These are phyloP conservation scores for Citrullus mucosospermus DNA, from an alignment of 306 rosid genomes.

Conservation along the genomic window DNA sequence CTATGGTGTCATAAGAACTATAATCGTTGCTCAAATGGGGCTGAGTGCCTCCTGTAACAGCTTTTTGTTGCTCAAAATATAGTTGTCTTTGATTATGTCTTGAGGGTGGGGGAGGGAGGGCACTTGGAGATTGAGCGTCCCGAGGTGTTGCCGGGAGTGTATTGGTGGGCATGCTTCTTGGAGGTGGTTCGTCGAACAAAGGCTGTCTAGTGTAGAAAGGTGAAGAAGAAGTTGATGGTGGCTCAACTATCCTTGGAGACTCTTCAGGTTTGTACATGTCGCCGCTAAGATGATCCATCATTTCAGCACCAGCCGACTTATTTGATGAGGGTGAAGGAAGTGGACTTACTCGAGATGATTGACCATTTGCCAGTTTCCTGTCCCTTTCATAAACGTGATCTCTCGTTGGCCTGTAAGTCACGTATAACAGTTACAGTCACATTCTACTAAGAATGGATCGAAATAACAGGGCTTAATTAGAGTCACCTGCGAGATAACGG, in stretches of 20 bases:
- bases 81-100: constrained; percentile 70
- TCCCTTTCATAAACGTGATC: constrained; percentile 25
- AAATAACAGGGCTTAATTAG: not conserved
- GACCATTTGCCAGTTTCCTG: constrained; percentile 36
- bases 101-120: constrained; percentile 77
- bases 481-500: constrained; percentile 70
- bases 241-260: constrained; percentile 20
- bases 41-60: constrained; percentile 12
- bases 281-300: constrained; percentile 79
- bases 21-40: constrained; percentile 37
- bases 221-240: constrained; percentile 35
- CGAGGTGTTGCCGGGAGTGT: constrained; percentile 48
- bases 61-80: constrained; percentile 48
- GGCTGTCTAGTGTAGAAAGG: constrained; percentile 35
- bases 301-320: constrained; percentile 34
- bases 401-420: constrained; percentile 50
- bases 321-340: constrained; percentile 63
- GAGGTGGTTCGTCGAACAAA: constrained; percentile 44
- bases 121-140: constrained; percentile 36
- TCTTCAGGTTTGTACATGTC: constrained; percentile 54
- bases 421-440: not conserved
- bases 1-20: constrained; percentile 47
- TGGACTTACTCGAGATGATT: constrained; percentile 27
- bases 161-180: constrained; percentile 35
- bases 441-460: not conserved